Percentiles rank a stretch among this genome's conserved stretches.
Evolutionary conservation across 768 basidiomycete genomes (phyloP).

Genomic region (Tulasnella sp.): DNA sequence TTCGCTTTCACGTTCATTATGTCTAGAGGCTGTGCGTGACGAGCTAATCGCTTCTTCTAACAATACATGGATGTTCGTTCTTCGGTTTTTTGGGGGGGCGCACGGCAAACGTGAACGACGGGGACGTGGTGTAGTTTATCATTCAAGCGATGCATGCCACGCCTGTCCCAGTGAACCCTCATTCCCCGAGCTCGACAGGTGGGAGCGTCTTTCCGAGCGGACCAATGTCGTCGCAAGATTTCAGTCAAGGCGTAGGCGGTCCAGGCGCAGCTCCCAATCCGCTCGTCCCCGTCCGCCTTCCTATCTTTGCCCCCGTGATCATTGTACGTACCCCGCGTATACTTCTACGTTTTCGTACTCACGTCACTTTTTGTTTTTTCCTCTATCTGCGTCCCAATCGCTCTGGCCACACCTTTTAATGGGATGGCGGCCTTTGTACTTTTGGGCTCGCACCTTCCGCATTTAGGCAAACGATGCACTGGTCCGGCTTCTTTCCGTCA

Average conservation of each 20-base stretch:
- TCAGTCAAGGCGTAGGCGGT: not conserved
- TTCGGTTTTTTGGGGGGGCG: not conserved
- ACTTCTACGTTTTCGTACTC: not conserved
- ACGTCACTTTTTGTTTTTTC: not conserved
- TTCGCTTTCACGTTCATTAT: not conserved
- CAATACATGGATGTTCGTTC: not conserved
- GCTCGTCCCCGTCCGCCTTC: slow-evolving; percentile 73
- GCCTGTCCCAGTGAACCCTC: slow-evolving; percentile 76
- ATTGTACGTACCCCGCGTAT: slow-evolving; percentile 35
- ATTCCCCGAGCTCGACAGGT: slow-evolving; percentile 43
- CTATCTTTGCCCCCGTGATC: slow-evolving; percentile 68
- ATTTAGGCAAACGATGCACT: slow-evolving; percentile 49
- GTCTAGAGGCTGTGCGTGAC: slow-evolving; percentile 16
- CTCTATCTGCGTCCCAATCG: not conserved
- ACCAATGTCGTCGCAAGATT: slow-evolving; percentile 1
- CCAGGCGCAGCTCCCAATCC: slow-evolving; percentile 37
- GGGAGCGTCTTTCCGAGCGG: not conserved
- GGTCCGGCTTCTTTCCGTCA: slow-evolving; percentile 56
- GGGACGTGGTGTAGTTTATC: slow-evolving; percentile 54
- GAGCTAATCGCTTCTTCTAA: slow-evolving; percentile 15
- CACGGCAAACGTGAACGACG: too few relatives aligned
- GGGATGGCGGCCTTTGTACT: too few relatives aligned
- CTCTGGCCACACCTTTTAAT: not conserved
- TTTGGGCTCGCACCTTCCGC: not conserved
- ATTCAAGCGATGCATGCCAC: slow-evolving; percentile 78